Evolutionary conservation across 2,329 filamentous ascomycete species (phyloP).

Genomic region (Ceratocystiopsis minuta): DNA sequence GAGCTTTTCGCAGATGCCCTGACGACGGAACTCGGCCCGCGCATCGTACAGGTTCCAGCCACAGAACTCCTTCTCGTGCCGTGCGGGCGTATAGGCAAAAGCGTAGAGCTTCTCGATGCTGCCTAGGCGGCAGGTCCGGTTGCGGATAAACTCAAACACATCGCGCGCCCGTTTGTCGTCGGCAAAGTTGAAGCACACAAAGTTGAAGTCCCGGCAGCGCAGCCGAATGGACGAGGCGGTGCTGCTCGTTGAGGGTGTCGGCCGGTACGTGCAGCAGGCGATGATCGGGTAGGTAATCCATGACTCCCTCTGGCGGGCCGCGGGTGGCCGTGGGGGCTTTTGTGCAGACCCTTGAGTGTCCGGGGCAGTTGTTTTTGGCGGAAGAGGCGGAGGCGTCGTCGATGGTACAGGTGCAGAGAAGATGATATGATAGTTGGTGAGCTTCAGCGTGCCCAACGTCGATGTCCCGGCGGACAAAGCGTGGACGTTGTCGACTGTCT

Average conservation of each 20-base stretch:
- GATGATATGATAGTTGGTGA: constrained; percentile 44
- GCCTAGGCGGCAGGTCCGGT: constrained; percentile 63
- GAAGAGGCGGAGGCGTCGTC: constrained; percentile 9
- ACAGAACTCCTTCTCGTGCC: constrained; percentile 53
- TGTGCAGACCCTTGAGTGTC: constrained; percentile 8
- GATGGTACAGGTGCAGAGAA: constrained; percentile 26
- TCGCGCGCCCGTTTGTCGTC: constrained; percentile 60
- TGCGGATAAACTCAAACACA: constrained; percentile 71
- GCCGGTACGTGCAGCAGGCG: constrained; percentile 58
- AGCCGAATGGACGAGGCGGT: constrained; percentile 70
- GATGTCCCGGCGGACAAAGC: constrained; percentile 41
- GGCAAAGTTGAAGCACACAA: constrained; percentile 75
- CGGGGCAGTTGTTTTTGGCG: background rate
- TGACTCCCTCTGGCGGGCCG: constrained; percentile 38
- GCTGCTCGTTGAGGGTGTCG: constrained; percentile 49
- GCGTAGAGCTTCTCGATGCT: constrained; percentile 80
- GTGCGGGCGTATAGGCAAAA: constrained; percentile 64
- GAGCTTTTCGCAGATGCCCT: constrained; percentile 74
- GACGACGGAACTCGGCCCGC: constrained; percentile 65
- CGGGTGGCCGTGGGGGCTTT: constrained; percentile 6
- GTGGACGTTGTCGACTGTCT: constrained; percentile 40
- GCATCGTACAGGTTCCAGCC: constrained; percentile 79
- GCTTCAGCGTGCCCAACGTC: constrained; percentile 37
- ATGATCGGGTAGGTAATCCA: constrained; percentile 96
- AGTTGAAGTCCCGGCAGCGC: constrained; percentile 83